phyloP scores from a whole-genome alignment of 2,329 filamentous ascomycete genomes.

The Blastomyces emzantsi region DNA sequence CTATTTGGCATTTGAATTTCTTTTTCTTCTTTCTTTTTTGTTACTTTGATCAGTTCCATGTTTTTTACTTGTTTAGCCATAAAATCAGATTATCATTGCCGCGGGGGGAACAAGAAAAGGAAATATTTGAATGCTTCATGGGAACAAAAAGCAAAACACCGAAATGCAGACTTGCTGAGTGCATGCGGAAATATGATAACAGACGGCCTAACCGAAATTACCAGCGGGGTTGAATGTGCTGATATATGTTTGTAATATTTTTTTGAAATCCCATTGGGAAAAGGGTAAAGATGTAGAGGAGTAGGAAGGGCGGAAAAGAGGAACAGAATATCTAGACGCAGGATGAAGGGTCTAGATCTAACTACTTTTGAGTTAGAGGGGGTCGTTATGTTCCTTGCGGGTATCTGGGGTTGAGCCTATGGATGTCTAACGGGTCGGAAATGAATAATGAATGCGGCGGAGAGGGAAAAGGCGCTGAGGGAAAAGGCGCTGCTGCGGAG shows the following conservation, averaged over 20 bases:
- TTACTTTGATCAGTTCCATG: not conserved
- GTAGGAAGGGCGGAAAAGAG: not conserved
- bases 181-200: not conserved
- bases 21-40: not conserved
- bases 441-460: not conserved
- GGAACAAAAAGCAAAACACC: not conserved
- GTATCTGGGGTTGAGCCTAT: slow-evolving; percentile 12
- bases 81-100: not conserved
- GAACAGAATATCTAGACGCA: not conserved
- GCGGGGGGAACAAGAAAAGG: not conserved
- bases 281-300: not conserved
- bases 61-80: too few relatives aligned
- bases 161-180: not conserved
- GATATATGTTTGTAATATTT: not conserved
- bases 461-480: not conserved
- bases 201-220: not conserved
- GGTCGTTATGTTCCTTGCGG: not conserved
- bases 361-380: not conserved
- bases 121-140: not conserved
- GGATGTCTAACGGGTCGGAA: not conserved
- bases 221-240: not conserved
- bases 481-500: not conserved
- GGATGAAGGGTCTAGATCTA: slow-evolving; percentile 1
- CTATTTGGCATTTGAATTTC: not conserved
- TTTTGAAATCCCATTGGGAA: not conserved